Evolutionary conservation across 2,329 filamentous ascomycete species (phyloP).

Genomic region (Microdochium trichocladiopsis): DNA sequence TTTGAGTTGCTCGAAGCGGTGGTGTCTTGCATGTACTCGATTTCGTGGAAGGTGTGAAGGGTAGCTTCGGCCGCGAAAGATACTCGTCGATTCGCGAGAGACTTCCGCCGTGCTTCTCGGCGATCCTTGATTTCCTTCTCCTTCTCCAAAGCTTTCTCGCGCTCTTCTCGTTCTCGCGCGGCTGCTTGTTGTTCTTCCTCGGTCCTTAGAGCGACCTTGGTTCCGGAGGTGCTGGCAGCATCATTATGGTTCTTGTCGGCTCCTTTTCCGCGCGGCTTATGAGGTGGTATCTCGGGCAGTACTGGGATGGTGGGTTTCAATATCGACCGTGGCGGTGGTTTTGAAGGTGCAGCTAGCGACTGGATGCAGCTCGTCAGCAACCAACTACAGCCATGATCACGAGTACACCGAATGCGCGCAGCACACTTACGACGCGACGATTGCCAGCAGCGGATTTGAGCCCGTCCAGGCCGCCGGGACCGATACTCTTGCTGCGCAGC

Average conservation of each 20-base stretch:
- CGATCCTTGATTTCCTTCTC: constrained; percentile 62
- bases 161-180: constrained; percentile 62
- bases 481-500: constrained; percentile 91
- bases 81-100: constrained; percentile 84
- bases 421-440: constrained; percentile 62
- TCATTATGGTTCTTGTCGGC: constrained; percentile 29
- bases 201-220: constrained; percentile 58
- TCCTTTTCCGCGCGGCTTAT: constrained; percentile 51
- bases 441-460: constrained; percentile 71
- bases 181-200: constrained; percentile 67
- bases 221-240: constrained; percentile 33
- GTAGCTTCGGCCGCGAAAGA: constrained; percentile 97
- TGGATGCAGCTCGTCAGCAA: constrained; percentile 13
- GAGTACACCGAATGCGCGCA: not conserved
- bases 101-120: constrained; percentile 85
- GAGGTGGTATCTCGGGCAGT: constrained; percentile 58
- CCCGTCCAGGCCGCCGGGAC: constrained; percentile 81
- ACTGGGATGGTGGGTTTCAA: constrained; percentile 73
- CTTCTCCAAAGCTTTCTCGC: constrained; percentile 44
- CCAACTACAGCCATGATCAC: constrained; percentile 5
- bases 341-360: constrained; percentile 47
- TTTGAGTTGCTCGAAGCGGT: constrained; percentile 75
- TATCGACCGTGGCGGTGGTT: constrained; percentile 58
- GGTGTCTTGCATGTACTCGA: constrained; percentile 83
- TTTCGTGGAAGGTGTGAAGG: constrained; percentile 91